phyloP scores from a whole-genome alignment of 306 rosid species.

The Abrus pulchellus region DNA sequence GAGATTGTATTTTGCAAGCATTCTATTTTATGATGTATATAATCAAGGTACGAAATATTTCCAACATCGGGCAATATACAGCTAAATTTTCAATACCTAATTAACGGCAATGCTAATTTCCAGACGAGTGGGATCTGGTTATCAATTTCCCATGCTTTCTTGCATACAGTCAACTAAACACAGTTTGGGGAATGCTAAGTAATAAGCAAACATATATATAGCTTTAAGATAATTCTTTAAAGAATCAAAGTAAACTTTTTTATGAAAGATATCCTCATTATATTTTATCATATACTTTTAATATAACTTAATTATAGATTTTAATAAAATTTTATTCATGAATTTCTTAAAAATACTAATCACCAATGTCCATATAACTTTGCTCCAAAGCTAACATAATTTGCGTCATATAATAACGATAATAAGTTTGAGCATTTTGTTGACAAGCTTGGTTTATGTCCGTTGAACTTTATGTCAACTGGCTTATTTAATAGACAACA shows the following conservation, averaged over 20 bases:
- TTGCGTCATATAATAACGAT: background rate
- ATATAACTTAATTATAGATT: too few species aligned
- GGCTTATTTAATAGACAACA: conserved; percentile 12
- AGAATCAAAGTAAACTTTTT: too few species aligned
- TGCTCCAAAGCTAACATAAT: conserved; percentile 15
- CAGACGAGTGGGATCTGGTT: conserved; percentile 13
- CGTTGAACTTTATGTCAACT: conserved; percentile 46
- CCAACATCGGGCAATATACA: conserved; percentile 18
- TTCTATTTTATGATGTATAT: too few species aligned
- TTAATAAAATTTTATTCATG: too few species aligned
- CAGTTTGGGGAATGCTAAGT: too few species aligned
- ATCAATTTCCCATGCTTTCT: conserved; percentile 12
- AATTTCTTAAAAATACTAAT: too few species aligned
- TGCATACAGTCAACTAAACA: conserved; percentile 30
- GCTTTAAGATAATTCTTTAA: too few species aligned
- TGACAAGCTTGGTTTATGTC: conserved; percentile 49
- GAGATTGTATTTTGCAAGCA: background rate
- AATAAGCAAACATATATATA: too few species aligned
- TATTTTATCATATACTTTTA: too few species aligned
- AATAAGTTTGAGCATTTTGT: conserved; percentile 28
- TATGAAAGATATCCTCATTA: too few species aligned
- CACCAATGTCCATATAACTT: background rate
- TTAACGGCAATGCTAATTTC: conserved; percentile 4
- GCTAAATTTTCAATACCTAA: background rate
- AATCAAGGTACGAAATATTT: too few species aligned